These are phyloP conservation scores for Gastrolobium villosum DNA, from an alignment of 306 rosid species.

Conservation along the genomic window DNA sequence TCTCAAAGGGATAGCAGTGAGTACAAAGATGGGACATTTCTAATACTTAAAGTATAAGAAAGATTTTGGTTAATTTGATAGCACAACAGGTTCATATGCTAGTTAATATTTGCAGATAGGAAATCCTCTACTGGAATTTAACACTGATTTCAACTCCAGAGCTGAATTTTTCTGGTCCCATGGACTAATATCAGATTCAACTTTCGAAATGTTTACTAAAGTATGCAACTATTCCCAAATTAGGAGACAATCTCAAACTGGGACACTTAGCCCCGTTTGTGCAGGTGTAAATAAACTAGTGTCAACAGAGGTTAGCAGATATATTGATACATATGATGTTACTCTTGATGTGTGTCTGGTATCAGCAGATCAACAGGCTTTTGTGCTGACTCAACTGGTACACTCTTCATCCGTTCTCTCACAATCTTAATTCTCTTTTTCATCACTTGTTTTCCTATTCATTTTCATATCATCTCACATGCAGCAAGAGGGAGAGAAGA, in stretches of 20 bases:
- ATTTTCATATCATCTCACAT: background rate
- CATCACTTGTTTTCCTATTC: background rate
- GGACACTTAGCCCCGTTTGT: constrained; percentile 49
- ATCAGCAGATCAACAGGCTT: constrained; percentile 55
- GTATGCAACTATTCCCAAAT: constrained; percentile 68
- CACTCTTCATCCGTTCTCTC: background rate
- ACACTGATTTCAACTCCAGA: constrained; percentile 68
- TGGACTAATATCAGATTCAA: constrained; percentile 73
- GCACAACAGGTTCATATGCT: background rate
- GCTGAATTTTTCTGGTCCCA: constrained; percentile 75
- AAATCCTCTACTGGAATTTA: constrained; percentile 74
- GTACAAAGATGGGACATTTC: constrained; percentile 21
- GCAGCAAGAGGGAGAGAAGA: constrained; percentile 57
- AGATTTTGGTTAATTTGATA: background rate
- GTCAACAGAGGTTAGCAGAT: constrained; percentile 49
- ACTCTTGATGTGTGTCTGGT: constrained; percentile 66
- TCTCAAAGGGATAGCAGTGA: constrained; percentile 82
- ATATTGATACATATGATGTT: constrained; percentile 54
- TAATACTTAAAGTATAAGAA: background rate
- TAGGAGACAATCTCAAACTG: constrained; percentile 52
- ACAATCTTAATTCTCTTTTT: background rate
- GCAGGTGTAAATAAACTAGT: constrained; percentile 44
- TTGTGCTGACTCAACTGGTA: constrained; percentile 58
- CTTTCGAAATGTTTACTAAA: constrained; percentile 50
- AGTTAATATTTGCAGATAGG: constrained; percentile 63